A percentile compares a stretch with the other conserved stretches of the same genome.
Conservation (phyloP, 1,284 basidiomycete genomes). For the Papiliotrema flavescens region DNA sequence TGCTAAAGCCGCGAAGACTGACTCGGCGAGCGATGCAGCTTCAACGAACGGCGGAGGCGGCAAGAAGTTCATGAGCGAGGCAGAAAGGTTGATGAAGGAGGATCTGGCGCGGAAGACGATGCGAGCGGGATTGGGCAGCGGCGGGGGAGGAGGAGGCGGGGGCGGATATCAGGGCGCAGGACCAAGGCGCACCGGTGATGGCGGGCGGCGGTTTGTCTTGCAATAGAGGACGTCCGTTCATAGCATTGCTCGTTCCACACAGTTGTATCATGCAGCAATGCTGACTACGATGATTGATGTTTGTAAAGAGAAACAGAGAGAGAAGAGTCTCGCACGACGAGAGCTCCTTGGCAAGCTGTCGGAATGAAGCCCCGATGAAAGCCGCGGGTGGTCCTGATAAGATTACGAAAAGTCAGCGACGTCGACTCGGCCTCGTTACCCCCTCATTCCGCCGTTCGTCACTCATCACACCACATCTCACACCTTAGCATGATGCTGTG, state of each 20-base stretch:
- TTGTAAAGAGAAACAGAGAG: no score
- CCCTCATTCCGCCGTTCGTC: not conserved
- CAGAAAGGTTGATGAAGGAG: constrained; percentile 79
- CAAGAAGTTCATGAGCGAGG: constrained; percentile 62
- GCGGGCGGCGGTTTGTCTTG: constrained; percentile 2
- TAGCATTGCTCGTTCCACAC: not conserved
- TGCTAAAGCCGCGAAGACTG: constrained; percentile 49
- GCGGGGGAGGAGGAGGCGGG: not conserved
- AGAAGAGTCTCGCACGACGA: no score
- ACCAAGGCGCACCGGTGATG: constrained; percentile 5
- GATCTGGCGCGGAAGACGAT: constrained; percentile 72
- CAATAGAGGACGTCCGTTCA: not conserved
- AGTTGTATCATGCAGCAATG: no score
- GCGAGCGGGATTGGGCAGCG: no score
- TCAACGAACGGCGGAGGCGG: constrained; percentile 40
- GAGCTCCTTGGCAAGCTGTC: no score
- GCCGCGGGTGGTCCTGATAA: not conserved
- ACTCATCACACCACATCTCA: not conserved
- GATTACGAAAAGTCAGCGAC: not conserved
- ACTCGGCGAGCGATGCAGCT: constrained; percentile 55
- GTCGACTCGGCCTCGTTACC: not conserved
- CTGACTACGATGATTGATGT: not conserved
- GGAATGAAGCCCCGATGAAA: no score
- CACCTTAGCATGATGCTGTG: not conserved
- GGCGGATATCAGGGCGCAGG: constrained; percentile 9